Base-by-base conservation (phyloP, 78 protist species). In the Emiliania huxleyi region DNA sequence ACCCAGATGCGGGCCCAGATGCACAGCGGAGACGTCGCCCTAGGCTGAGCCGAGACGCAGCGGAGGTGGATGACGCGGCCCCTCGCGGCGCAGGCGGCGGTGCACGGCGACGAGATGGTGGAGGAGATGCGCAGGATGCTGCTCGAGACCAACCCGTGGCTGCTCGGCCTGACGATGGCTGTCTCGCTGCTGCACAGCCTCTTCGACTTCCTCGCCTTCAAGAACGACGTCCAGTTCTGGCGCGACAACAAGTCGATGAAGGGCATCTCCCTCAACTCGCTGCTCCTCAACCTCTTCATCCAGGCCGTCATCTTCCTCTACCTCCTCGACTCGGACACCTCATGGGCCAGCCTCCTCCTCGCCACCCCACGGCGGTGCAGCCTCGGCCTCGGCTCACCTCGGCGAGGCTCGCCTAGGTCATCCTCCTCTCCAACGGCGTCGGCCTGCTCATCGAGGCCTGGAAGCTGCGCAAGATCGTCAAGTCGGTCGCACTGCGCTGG, bases 171-270 rank as follows among this genome's bases (percentile, higher is more conserved):
- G 49, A 98, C 99, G 15, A 25, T 94, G 44, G 46, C 90, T 23
- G 99, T 98, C 11, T 91, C 99, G 15, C 0, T 96, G 12, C 94
- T 98, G 38, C 99, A 99, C 95, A 92, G 95, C 33, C 52, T 99
- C 35, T 98, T 98, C 87, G 99, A 98, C 89, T 94, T 97, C 56
- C 95, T 99, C 46, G 99, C 99, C 25, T 98, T 99, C 94, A 98
- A 97, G 91, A 98, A 98, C 93, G 99, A 92, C 91, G 81, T 92
- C 88, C 0, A 12, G 33, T 81, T 81, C 91, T 99, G 99, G 99
- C 77, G 95, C 81, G 90, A 94, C 23, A 92, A 94, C 35, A 95
- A 97, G 90, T 69, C 95, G 8, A 81, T 98, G 95, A 95, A 94
- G 43, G 99, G 99, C 19, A 91, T 98, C n/a, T 95, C 98, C 23